Base-by-base conservation (phyloP, 176 grass and related monocot genomes). In the Tuctoria greenei region DNA sequence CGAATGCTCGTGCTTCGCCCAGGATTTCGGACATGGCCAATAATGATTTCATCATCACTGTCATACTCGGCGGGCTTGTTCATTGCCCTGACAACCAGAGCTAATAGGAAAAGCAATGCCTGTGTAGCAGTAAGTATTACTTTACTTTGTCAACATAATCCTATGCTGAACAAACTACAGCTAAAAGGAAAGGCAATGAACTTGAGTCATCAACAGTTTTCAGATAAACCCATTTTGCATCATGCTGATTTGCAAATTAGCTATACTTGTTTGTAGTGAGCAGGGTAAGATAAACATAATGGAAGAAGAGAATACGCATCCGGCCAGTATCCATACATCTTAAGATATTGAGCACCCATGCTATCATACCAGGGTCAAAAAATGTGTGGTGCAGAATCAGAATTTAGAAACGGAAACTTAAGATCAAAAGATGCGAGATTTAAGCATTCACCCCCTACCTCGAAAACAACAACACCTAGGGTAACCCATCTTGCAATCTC, bases 401-500 rank as follows among this genome's bases (percentile, higher is more conserved):
- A 76, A 64, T 17, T 40, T 66, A n/a, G 10, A 51, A 76, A 51
- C 3, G 12, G 13, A 15, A 18, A 28, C 24, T 10, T 35, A 36
- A 64, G 28, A 64, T 50, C 58, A 49, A 49, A 76, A 47, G 27
- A 50, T 5, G 10, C 36, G 21, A 67, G 35, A 8, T 26, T 35
- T 23, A 8, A 47, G 31, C 18, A 57, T 67, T 16, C 27, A 67
- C 59, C 67, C 12, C 47, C 31, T 78, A 98, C 95, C 95, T 98
- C 82, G n/a, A 91, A 88, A 88, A 86, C 31, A 59, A 98, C 88
- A 62, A 76, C 87, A 44, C 91, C 91, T 47, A 98, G 86, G 82
- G 82, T 91, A 82, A 94, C 89, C 95, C 95, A 98, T 86, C 82
- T 94, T 46, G 79, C 87, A 80, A 98, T 92, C 73, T 94, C 84